Conservation (phyloP, 192 early-diverging fungal species). For the Diversispora eburnea region DNA sequence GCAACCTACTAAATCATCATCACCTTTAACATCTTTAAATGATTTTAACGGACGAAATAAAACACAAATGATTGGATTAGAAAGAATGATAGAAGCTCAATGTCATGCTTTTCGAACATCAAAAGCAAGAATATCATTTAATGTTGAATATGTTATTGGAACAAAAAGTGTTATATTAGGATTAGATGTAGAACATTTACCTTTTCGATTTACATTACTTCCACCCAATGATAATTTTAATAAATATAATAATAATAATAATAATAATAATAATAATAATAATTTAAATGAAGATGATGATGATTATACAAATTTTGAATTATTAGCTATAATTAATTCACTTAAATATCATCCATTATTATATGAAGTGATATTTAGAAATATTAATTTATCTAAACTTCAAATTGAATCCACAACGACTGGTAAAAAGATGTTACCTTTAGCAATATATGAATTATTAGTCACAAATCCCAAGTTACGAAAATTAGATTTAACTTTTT, state of each 20-base stretch:
- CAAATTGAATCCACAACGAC: background rate
- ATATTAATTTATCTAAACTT: slow-evolving; percentile 19
- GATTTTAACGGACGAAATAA: no score
- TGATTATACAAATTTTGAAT: slow-evolving; percentile 4
- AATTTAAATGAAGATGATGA: background rate
- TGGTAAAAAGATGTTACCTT: slow-evolving; percentile 6
- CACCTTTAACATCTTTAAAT: no score
- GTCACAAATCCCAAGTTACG: slow-evolving; percentile 12
- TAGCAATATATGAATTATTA: slow-evolving; percentile 10
- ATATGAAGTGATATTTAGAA: slow-evolving; percentile 5
- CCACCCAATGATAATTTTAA: background rate
- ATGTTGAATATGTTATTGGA: background rate
- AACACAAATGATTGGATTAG: background rate
- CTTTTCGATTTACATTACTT: background rate
- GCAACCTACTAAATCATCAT: no score
- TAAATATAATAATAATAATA: no score
- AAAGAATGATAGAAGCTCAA: slow-evolving; percentile 27
- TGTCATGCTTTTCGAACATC: background rate
- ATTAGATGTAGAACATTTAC: slow-evolving; percentile 4
- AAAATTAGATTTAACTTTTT: slow-evolving; percentile 17
- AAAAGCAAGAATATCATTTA: slow-evolving; percentile 3
- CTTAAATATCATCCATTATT: slow-evolving; percentile 21
- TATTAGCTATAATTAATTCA: slow-evolving; percentile 5
- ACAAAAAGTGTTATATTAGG: background rate
- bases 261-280: no score